Percentiles rank a stretch among this genome's conserved stretches.
These are phyloP conservation scores for Bauhinia variegata DNA, from an alignment of 306 rosid species.

Conservation along the genomic window DNA sequence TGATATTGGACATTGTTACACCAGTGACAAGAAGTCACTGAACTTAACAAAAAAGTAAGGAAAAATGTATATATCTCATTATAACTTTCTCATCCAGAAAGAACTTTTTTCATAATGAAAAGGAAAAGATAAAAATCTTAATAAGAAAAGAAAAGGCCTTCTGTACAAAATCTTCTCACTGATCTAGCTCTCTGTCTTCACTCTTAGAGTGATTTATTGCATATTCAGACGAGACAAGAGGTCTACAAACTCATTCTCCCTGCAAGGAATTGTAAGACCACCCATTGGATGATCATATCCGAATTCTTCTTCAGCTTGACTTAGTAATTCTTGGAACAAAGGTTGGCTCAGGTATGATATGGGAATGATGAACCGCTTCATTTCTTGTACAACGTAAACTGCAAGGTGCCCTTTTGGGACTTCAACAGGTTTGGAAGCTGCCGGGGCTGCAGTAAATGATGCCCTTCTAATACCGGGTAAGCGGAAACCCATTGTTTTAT, in stretches of 20 bases:
- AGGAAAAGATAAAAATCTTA: background rate
- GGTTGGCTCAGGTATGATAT: constrained; percentile 36
- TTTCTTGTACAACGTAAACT: constrained; percentile 53
- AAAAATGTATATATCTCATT: too few species aligned
- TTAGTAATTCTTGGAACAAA: constrained; percentile 39
- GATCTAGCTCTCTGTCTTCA: constrained; percentile 12
- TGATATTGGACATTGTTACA: too few species aligned
- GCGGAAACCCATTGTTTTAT: constrained; percentile 30
- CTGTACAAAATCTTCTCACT: constrained; percentile 14
- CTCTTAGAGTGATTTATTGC: too few species aligned
- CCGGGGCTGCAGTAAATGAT: background rate
- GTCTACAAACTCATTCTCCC: constrained; percentile 26
- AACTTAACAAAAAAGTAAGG: too few species aligned
- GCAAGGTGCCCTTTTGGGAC: constrained; percentile 54
- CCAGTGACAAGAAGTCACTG: too few species aligned
- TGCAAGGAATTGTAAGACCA: constrained; percentile 54
- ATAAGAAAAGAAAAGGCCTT: background rate
- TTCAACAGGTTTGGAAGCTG: too few species aligned
- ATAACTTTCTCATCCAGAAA: too few species aligned
- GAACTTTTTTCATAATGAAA: background rate
- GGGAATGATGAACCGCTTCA: constrained; percentile 48
- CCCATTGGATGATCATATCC: constrained; percentile 58
- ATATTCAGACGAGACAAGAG: too few species aligned
- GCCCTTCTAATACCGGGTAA: constrained; percentile 23
- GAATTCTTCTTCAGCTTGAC: constrained; percentile 42